A percentile compares a stretch with the other conserved stretches of the same genome.
These are phyloP conservation scores for Phytophthora hybrid DNA, from an alignment of 352 stramenopile genomes.

Conservation along the genomic window DNA sequence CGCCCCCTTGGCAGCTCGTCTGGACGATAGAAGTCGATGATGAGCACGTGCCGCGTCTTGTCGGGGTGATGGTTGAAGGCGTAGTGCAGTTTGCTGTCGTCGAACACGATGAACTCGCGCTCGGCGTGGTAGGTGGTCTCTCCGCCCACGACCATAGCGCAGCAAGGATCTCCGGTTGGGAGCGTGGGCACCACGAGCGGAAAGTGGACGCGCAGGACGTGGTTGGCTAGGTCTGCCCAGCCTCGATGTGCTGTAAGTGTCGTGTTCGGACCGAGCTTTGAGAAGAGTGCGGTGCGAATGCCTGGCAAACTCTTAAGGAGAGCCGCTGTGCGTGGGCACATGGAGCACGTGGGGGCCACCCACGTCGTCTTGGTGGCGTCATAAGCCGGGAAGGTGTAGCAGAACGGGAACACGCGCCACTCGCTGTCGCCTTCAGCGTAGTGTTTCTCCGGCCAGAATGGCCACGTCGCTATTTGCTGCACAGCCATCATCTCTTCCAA, in stretches of 20 bases:
- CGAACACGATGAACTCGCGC: constrained; percentile 89
- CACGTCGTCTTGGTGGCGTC: constrained; percentile 86
- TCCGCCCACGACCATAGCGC: constrained; percentile 80
- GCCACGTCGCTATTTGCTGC: constrained; percentile 67
- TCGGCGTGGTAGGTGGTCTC: constrained; percentile 77
- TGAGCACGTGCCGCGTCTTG: constrained; percentile 80
- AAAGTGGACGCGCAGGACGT: constrained; percentile 89
- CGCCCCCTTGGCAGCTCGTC: constrained; percentile 80
- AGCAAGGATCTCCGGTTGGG: constrained; percentile 63
- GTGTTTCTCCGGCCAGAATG: constrained; percentile 89
- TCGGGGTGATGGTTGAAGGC: constrained; percentile 83
- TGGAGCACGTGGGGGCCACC: constrained; percentile 74
- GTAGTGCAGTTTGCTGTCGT: constrained; percentile 93
- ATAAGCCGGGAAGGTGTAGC: constrained; percentile 91
- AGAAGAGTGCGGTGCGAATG: constrained; percentile 91
- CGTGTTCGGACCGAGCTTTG: constrained; percentile 84
- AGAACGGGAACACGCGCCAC: constrained; percentile 91
- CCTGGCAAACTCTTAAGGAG: constrained; percentile 69
- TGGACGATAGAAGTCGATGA: constrained; percentile 90
- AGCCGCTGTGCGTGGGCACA: constrained; percentile 85
- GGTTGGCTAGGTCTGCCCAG: constrained; percentile 91
- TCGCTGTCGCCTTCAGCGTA: constrained; percentile 78
- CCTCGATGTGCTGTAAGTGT: constrained; percentile 78
- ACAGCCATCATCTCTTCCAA: constrained; percentile 78
- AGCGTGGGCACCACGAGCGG: constrained; percentile 71